phyloP scores from a whole-genome alignment of 106 monocot genomes.

The Xerophyta viscosa region DNA sequence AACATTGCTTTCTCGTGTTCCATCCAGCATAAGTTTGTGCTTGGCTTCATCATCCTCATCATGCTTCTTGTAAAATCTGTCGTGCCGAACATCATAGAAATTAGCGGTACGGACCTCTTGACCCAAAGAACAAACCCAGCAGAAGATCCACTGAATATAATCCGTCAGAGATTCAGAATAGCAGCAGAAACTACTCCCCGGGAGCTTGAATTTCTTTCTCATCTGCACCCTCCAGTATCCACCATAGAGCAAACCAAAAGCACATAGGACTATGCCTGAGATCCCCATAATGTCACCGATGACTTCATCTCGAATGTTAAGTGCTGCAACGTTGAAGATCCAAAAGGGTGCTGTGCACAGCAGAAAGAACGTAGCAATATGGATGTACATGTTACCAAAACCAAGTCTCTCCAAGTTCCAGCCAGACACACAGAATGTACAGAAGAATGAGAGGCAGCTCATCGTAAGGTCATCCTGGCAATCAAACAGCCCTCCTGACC shows the following conservation, averaged over 20 bases:
- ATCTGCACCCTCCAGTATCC: constrained; percentile 63
- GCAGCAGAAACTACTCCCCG: constrained; percentile 18
- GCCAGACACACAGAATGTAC: constrained; percentile 59
- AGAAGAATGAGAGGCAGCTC: constrained; percentile 41
- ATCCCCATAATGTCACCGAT: constrained; percentile 12
- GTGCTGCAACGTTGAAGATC: constrained; percentile 35
- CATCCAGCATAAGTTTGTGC: too few species aligned
- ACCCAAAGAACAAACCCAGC: constrained; percentile 51
- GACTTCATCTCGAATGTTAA: constrained; percentile 28
- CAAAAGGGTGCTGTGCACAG: constrained; percentile 39
- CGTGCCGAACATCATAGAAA: constrained; percentile 37
- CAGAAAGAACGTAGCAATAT: constrained; percentile 47
- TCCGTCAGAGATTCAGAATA: constrained; percentile 16
- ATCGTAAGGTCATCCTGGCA: constrained; percentile 30
- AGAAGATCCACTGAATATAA: constrained; percentile 47
- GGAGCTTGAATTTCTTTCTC: constrained; percentile 48
- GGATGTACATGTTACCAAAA: constrained; percentile 75
- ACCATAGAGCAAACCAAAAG: constrained; percentile 41
- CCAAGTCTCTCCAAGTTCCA: constrained; percentile 79
- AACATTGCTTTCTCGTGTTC: too few species aligned
- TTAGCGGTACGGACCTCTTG: constrained; percentile 64
- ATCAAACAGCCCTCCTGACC: constrained; percentile 50
- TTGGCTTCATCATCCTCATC: too few species aligned
- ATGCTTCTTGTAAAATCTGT: constrained; percentile 8
- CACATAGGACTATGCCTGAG: constrained; percentile 26